Evolutionary conservation across 2,329 filamentous ascomycete species (phyloP).

Genomic region (Aphanocladium album): DNA sequence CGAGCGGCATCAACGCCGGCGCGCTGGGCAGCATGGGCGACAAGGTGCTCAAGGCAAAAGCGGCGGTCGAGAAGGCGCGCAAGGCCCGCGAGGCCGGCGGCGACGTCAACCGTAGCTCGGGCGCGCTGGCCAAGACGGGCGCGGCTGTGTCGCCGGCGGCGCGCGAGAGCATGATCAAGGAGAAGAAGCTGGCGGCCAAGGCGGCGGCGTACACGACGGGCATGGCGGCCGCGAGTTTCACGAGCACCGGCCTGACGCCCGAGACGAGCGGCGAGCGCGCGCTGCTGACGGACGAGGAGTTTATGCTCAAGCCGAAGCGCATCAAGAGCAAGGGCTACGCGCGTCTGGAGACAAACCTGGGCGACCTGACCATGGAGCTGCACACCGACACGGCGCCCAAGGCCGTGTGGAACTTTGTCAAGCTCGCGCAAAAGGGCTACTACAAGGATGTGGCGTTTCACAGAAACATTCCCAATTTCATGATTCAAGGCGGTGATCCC

Average conservation of each 20-base stretch:
- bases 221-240: constrained; percentile 87
- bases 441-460: constrained; percentile 84
- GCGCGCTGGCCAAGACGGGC: constrained; percentile 35
- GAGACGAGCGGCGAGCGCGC: constrained; percentile 86
- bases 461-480: constrained; percentile 90
- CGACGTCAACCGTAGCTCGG: constrained; percentile 50
- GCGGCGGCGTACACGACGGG: constrained; percentile 88
- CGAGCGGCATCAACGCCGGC: constrained; percentile 68
- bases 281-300: constrained; percentile 87
- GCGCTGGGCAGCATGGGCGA: constrained; percentile 72
- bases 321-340: constrained; percentile 90
- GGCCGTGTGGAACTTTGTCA: constrained; percentile 95
- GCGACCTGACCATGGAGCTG: constrained; percentile 81
- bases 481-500: constrained; percentile 96
- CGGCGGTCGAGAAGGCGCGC: constrained; percentile 86
- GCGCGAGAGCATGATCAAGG: constrained; percentile 39
- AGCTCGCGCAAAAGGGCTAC: constrained; percentile 82
- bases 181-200: constrained; percentile 67
- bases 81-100: constrained; percentile 61
- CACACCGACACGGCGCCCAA: constrained; percentile 87
- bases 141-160: constrained; percentile 19
- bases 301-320: constrained; percentile 85
- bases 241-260: constrained; percentile 87
- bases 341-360: constrained; percentile 79
- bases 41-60: constrained; percentile 87